Evolutionary conservation across 345 rosid genomes (phyloP), one percentile per base, ranked within the genome.

Genomic region (Sonneratia alba): DNA sequence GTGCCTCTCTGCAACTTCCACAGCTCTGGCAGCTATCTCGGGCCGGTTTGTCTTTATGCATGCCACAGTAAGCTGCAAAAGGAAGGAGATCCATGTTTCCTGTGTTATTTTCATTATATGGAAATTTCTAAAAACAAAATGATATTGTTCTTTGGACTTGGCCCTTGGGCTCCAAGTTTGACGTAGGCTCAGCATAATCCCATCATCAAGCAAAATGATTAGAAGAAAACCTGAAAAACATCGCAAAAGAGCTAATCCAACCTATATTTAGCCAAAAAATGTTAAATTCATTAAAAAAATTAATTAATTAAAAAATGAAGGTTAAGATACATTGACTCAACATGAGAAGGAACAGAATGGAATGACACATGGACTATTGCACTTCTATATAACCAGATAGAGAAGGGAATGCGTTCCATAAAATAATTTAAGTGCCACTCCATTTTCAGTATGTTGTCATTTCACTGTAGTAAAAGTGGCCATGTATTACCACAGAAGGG

Each of bases 11-110:
- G 85, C 82, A 69, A 80, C 70, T 38, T 76, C 76, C 2, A 84
- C 74, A 2, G 86, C 87, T 70, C 63, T 84, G 4, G 77, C 83
- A 19, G 87, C 86, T 63, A 84, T 76, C 69, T 84, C 86, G 12
- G 80, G 85, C 71, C 86, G 84, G 10, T 78, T 73, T 87, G 82
- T 84, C 86, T 84, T 86, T 42, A 79, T 80, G 78, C 86, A 77
- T 19, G 89, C 87, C 57, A 82, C 87, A 24, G 86, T 82, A 21
- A 86, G 70, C 89, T 85, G 86, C 74, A 77, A 70, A 40, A 69
- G 55, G 63, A 6, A 66, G 38, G 7, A 62, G 12, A 62, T 27
- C 66, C 66, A 27, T 34, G 9, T 61, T 24, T 27, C 16, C 27
- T 0, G 18, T 6, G 36, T 57, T 32, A 49, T 40, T 72, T 3